phyloP scores from a whole-genome alignment of 352 stramenopile genomes.

The Globisporangium barbulae region DNA sequence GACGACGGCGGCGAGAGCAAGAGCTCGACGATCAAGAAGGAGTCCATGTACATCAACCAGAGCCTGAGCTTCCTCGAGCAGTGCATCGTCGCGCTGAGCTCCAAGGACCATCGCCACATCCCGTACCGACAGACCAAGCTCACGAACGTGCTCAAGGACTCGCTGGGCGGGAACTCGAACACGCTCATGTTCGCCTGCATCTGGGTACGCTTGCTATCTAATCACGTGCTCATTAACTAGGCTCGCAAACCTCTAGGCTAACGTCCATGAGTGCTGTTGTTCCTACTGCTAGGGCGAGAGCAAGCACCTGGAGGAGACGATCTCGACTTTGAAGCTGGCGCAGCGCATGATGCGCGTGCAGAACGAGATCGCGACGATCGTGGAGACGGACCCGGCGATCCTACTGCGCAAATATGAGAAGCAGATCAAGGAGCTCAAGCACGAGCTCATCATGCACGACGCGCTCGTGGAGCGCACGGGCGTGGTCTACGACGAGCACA shows the following conservation, averaged over 20 bases:
- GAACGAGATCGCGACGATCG: constrained; percentile 84
- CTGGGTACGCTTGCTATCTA: constrained; percentile 36
- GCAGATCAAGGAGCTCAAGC: constrained; percentile 90
- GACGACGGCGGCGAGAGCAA: constrained; percentile 37
- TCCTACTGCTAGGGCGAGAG: constrained; percentile 56
- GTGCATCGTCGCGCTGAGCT: constrained; percentile 89
- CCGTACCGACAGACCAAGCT: constrained; percentile 95
- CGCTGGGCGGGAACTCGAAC: constrained; percentile 94
- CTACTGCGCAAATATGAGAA: constrained; percentile 90
- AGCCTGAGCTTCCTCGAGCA: constrained; percentile 95
- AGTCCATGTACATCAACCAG: constrained; percentile 98
- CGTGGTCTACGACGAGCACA: constrained; percentile 89
- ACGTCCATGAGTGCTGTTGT: background rate
- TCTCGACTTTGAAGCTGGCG: constrained; percentile 91
- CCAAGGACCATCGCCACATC: constrained; percentile 75
- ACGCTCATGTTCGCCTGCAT: constrained; percentile 95
- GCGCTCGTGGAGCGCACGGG: constrained; percentile 86
- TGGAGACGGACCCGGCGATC: constrained; percentile 83
- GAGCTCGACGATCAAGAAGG: constrained; percentile 89
- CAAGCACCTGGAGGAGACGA: constrained; percentile 91
- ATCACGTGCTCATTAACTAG: background rate
- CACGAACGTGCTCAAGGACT: constrained; percentile 92
- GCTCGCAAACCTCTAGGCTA: background rate
- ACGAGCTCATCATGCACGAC: constrained; percentile 93
- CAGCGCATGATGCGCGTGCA: constrained; percentile 93